Percentiles rank a stretch among this genome's conserved stretches.
phyloP scores from a whole-genome alignment of 495 filamentous ascomycete genomes.

The Penicillium salamii region DNA sequence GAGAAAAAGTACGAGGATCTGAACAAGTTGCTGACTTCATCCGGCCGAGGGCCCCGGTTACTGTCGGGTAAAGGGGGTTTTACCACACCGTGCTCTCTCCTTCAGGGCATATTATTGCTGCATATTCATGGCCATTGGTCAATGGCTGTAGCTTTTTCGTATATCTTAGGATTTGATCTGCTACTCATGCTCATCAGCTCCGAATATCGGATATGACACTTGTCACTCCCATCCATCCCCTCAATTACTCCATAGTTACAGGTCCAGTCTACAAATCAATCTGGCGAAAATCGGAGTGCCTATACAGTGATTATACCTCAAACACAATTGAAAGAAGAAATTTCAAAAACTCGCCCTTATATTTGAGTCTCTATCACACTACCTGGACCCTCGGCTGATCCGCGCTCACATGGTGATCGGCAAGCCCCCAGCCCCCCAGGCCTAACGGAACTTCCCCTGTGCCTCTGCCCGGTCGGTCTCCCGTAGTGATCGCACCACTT shows the following conservation, averaged over 20 bases:
- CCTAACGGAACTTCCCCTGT: neutral
- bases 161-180: too few species aligned
- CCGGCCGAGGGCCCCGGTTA: conserved; percentile 30
- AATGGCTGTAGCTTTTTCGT: too few species aligned
- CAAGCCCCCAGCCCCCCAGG: neutral
- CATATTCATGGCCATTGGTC: neutral
- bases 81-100: neutral
- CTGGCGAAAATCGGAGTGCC: conserved; percentile 7
- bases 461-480: conserved; percentile 48
- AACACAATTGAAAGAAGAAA: too few species aligned
- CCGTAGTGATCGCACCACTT: conserved; percentile 56
- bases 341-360: neutral
- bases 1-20: conserved; percentile 11
- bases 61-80: conserved; percentile 17
- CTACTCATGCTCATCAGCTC: too few species aligned
- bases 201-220: neutral
- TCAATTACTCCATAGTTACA: too few species aligned
- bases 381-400: conserved; percentile 2
- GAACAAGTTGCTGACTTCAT: conserved; percentile 21
- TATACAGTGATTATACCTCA: too few species aligned
- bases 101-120: neutral
- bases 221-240: too few species aligned
- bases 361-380: neutral
- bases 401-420: conserved; percentile 4
- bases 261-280: neutral